These are phyloP conservation scores for Podospora pseudopauciseta DNA, from an alignment of 495 filamentous ascomycete genomes.

Conservation along the genomic window DNA sequence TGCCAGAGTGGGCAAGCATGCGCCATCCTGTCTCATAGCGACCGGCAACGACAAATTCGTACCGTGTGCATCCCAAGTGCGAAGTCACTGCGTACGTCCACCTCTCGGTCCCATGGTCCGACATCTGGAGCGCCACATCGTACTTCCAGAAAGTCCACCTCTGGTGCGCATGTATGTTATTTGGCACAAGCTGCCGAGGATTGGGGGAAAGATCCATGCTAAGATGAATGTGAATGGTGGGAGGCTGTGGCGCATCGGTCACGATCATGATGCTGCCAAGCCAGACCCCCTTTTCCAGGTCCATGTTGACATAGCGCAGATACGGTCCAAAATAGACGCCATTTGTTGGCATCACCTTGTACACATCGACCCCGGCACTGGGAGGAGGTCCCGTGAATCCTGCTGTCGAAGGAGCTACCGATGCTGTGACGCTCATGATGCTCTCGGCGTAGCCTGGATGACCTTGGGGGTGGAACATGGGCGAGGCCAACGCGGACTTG, in stretches of 20 bases:
- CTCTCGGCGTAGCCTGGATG: slow-evolving; percentile 66
- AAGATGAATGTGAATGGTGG: slow-evolving; percentile 94
- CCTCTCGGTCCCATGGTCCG: slow-evolving; percentile 71
- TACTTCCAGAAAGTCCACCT: slow-evolving; percentile 96
- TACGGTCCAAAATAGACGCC: slow-evolving; percentile 99
- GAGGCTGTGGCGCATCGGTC: slow-evolving; percentile 87
- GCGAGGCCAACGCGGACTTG: slow-evolving; percentile 70
- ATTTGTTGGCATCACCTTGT: slow-evolving; percentile 88
- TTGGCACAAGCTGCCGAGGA: slow-evolving; percentile 80
- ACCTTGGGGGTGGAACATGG: slow-evolving; percentile 67
- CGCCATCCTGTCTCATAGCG: slow-evolving; percentile 89
- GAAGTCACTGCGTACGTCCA: slow-evolving; percentile 99
- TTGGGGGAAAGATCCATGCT: slow-evolving; percentile 89
- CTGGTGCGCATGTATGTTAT: slow-evolving; percentile 82
- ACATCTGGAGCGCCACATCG: slow-evolving; percentile 88
- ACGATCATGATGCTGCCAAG: slow-evolving; percentile 71
- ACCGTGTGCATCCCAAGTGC: slow-evolving; percentile 91
- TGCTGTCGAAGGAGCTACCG: slow-evolving; percentile 61
- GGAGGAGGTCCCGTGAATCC: slow-evolving; percentile 85
- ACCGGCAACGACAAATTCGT: slow-evolving; percentile 96
- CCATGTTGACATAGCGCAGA: slow-evolving; percentile 94
- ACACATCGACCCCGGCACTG: slow-evolving; percentile 80
- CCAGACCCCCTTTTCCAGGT: slow-evolving; percentile 88
- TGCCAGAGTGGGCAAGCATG: slow-evolving; percentile 93
- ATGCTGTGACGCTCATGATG: slow-evolving; percentile 68